Percentiles rank a stretch among this genome's conserved stretches.
Conservation (phyloP, 2,329 filamentous ascomycete species). For the Trichoderma pleuroti region DNA sequence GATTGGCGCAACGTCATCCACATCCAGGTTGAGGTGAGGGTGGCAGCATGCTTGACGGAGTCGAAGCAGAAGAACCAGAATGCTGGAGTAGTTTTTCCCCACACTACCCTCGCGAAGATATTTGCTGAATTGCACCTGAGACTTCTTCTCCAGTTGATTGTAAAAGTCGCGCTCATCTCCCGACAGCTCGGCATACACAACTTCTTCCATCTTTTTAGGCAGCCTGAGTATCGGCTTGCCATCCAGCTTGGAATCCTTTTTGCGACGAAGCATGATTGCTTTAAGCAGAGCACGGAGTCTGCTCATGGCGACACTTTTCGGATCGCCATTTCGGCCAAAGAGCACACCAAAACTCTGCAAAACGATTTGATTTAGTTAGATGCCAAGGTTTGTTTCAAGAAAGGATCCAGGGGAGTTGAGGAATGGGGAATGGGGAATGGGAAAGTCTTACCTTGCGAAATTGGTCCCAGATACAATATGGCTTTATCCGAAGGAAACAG, state of each 20-base stretch:
- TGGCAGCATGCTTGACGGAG: conserved; percentile 67
- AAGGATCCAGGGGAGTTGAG: not conserved
- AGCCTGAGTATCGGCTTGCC: conserved; percentile 76
- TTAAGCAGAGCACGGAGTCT: conserved; percentile 73
- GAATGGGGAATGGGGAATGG: not conserved
- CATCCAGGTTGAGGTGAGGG: conserved; percentile 31
- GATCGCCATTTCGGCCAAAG: conserved; percentile 42
- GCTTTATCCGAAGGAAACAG: conserved; percentile 71
- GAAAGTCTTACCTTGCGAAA: conserved; percentile 53
- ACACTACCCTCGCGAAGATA: conserved; percentile 68
- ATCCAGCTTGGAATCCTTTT: conserved; percentile 74
- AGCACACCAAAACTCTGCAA: conserved; percentile 41
- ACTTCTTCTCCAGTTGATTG: conserved; percentile 64
- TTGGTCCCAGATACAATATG: conserved; percentile 62
- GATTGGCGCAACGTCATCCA: conserved; percentile 38
- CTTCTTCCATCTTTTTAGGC: conserved; percentile 70
- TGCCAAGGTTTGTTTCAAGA: not conserved
- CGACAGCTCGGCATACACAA: conserved; percentile 70
- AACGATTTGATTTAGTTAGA: conserved; percentile 17
- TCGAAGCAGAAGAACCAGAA: conserved; percentile 76
- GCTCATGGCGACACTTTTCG: conserved; percentile 61
- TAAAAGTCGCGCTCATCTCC: conserved; percentile 75
- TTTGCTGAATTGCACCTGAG: conserved; percentile 70
- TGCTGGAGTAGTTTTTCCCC: conserved; percentile 68
- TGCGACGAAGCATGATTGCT: conserved; percentile 76